A percentile compares a stretch with the other conserved stretches of the same genome.
These are phyloP conservation scores for Mycena belliarum DNA, from an alignment of 768 basidiomycete genomes.

Conservation along the genomic window DNA sequence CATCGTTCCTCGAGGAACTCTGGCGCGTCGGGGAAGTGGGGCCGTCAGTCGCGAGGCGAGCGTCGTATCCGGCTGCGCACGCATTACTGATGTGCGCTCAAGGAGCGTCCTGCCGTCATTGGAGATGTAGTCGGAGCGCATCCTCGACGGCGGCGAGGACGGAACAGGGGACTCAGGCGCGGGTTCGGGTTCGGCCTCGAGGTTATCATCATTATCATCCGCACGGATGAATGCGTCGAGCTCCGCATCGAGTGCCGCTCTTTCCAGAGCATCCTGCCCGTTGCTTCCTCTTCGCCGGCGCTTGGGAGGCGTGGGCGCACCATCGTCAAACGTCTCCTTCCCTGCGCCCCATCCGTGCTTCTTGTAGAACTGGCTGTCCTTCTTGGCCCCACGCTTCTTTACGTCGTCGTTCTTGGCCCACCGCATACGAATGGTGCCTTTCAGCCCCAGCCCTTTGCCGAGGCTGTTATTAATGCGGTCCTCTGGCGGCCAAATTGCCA, in stretches of 20 bases:
- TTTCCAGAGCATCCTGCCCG: constrained; percentile 33
- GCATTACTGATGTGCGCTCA: constrained; percentile 54
- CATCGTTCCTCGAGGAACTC: constrained; percentile 26
- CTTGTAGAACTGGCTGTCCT: constrained; percentile 76
- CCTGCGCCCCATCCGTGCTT: constrained; percentile 70
- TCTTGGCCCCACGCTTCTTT: constrained; percentile 75
- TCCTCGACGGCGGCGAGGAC: constrained; percentile 57
- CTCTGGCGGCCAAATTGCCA: constrained; percentile 78
- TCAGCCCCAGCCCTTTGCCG: constrained; percentile 68
- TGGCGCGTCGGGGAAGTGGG: constrained; percentile 45
- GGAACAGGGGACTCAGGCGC: constrained; percentile 17
- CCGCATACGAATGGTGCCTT: constrained; percentile 68
- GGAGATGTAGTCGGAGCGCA: constrained; percentile 66
- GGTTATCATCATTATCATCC: constrained; percentile 38
- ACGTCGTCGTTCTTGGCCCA: constrained; percentile 75
- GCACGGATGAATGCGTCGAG: constrained; percentile 68
- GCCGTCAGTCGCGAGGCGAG: constrained; percentile 49
- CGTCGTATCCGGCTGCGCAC: constrained; percentile 36
- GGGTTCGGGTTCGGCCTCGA: no score
- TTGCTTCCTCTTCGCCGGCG: constrained; percentile 38
- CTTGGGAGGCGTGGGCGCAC: constrained; percentile 32
- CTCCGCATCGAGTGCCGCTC: constrained; percentile 60
- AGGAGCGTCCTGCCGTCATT: constrained; percentile 52
- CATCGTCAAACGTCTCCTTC: constrained; percentile 49
- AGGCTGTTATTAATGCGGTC: constrained; percentile 73